A percentile compares a stretch with the other conserved stretches of the same genome.
phyloP scores from a whole-genome alignment of 164 flowering plant genomes.

The Chimonanthus salicifolius region DNA sequence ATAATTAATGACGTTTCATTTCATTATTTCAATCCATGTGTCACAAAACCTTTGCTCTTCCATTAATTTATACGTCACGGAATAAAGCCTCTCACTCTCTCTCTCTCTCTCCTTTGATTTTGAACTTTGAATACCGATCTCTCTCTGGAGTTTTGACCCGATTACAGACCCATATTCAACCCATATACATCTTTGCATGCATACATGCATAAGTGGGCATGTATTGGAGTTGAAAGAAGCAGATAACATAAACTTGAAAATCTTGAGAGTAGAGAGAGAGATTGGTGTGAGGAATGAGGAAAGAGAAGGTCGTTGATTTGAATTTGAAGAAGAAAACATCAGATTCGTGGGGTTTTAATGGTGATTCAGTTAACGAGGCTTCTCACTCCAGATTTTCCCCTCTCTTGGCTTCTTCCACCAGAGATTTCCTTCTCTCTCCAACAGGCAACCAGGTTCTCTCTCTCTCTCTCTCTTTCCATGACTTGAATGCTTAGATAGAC shows the following conservation, averaged over 20 bases:
- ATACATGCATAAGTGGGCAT: background rate
- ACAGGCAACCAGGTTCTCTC: constrained; percentile 23
- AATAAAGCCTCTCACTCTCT: too few relatives aligned
- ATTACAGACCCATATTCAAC: background rate
- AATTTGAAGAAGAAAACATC: background rate
- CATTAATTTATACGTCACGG: too few relatives aligned
- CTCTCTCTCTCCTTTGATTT: too few relatives aligned
- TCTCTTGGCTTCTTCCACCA: constrained; percentile 7
- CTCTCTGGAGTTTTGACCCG: too few relatives aligned
- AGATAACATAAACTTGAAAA: constrained; percentile 1
- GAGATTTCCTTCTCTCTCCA: constrained; percentile 26
- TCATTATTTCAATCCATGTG: too few relatives aligned
- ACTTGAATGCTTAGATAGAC: too few relatives aligned
- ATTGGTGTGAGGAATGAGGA: constrained; percentile 5
- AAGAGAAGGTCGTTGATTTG: background rate
- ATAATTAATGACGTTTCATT: too few relatives aligned
- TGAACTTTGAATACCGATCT: too few relatives aligned
- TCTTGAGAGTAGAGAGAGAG: constrained; percentile 3
- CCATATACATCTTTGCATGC: background rate
- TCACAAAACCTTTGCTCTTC: too few relatives aligned
- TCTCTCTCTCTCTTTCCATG: background rate
- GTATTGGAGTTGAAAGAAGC: background rate
- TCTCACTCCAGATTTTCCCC: background rate
- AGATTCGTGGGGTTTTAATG: constrained; percentile 2
- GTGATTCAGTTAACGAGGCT: background rate